phyloP scores from a whole-genome alignment of 2,329 filamentous ascomycete genomes.

The Stachybotrys echinatus region DNA sequence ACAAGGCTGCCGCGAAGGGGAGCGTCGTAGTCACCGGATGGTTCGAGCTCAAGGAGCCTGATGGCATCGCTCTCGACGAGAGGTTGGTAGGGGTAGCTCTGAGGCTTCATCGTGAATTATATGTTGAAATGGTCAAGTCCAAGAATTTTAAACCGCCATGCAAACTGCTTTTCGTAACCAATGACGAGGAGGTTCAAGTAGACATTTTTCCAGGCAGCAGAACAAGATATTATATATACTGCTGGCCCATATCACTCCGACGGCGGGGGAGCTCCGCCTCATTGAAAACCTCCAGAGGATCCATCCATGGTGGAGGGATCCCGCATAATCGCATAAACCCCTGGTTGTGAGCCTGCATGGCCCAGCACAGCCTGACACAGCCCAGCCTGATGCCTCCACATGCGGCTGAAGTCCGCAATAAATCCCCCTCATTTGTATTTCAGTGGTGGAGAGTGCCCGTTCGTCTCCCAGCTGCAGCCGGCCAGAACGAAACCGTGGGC shows the following conservation, averaged over 20 bases:
- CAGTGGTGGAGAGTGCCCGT: too few relatives aligned
- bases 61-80: not conserved
- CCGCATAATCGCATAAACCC: not conserved
- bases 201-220: too few relatives aligned
- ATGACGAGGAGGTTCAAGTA: too few relatives aligned
- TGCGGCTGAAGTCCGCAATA: not conserved
- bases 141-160: too few relatives aligned
- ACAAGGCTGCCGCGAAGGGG: not conserved
- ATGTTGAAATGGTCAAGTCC: too few relatives aligned
- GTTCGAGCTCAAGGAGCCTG: not conserved
- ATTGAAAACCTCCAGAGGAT: not conserved
- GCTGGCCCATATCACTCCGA: too few relatives aligned
- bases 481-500: too few relatives aligned
- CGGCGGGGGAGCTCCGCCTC: too few relatives aligned
- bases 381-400: not conserved
- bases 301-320: not conserved
- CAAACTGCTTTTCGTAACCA: too few relatives aligned
- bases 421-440: not conserved
- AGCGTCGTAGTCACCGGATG: not conserved
- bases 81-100: not conserved
- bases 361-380: not conserved
- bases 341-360: not conserved
- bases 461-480: too few relatives aligned
- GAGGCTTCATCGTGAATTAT: not conserved
- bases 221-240: too few relatives aligned